Base-by-base conservation (phyloP, 495 filamentous ascomycete genomes). In the Penicillium desertorum region DNA sequence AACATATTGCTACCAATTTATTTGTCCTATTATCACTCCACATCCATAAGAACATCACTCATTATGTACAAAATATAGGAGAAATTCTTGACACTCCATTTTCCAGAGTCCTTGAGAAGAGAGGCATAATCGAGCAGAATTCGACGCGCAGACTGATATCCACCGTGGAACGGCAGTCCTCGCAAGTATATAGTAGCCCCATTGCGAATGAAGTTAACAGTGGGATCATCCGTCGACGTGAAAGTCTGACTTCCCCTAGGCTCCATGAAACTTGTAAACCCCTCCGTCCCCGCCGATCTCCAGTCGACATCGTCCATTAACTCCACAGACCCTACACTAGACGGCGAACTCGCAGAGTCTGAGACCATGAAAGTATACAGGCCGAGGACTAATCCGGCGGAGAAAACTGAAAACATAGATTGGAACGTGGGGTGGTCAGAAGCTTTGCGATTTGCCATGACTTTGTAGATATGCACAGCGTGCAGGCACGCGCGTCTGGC, bases 341-440 rank as follows among this genome's bases (percentile, higher is more conserved):
- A 62, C n/a, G 69, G 51, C 16, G 54, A 51, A 44, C 59, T 69
- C 12, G 64, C 52, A 6, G 65, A 54, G 19, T 60, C 62, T 0
- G 78, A 73, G 0, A 76, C 71, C 72, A 78, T 82, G 59, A 80
- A 81, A 10, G 76, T 77, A 57, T 81, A 82, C 3, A 82, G 61
- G 2, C 79, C 80, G 7, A 82, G 64, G 9, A 81, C 71, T 0
- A 82, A 73, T 0, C 76, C 80, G 0, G 80, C 75, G 5, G 75
- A 75, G 67, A 82, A 82, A 2, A 81, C 68, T 0, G 77, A 72
- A 41, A 76, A 67, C 4, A 75, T 70, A 0, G 76, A 77, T 51
- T 82, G 78, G 42, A 80, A 80, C 22, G 72, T 77, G 14, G 73
- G 75, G 45, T 76, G 72, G 48, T 82, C 79, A 5, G 76, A 78